Conservation (phyloP, 1,284 basidiomycete genomes). For the Porodaedalea pini region DNA sequence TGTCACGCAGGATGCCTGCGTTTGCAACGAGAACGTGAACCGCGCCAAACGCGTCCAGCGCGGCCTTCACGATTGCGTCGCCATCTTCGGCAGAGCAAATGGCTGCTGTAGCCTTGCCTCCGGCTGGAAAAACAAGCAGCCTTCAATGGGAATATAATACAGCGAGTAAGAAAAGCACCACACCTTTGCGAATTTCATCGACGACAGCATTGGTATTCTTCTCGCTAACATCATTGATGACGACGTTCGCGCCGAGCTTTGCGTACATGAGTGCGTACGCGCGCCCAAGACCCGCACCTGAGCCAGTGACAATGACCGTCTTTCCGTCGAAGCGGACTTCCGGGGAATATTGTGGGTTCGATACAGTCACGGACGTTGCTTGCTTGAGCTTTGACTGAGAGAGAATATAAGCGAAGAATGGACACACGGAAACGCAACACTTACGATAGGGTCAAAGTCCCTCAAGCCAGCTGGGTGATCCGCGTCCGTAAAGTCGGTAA, state of each 20-base stretch:
- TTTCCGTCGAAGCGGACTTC: slow-evolving; percentile 83
- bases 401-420: slow-evolving; percentile 15
- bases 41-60: slow-evolving; percentile 83
- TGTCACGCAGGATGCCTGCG: slow-evolving; percentile 91
- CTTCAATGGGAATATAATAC: slow-evolving; percentile 1
- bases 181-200: slow-evolving; percentile 80
- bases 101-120: slow-evolving; percentile 84
- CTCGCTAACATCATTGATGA: slow-evolving; percentile 93
- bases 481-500: slow-evolving; percentile 78
- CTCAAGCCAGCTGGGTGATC: slow-evolving; percentile 70
- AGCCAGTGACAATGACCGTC: slow-evolving; percentile 93
- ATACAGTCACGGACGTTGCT: slow-evolving; percentile 57
- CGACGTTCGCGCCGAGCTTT: slow-evolving; percentile 90
- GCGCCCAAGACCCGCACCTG: slow-evolving; percentile 90
- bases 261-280: slow-evolving; percentile 91
- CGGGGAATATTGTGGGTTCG: slow-evolving; percentile 72
- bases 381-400: slow-evolving; percentile 62
- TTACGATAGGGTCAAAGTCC: slow-evolving; percentile 68
- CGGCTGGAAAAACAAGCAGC: slow-evolving; percentile 44
- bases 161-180: slow-evolving; percentile 19
- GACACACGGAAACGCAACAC: slow-evolving; percentile 20
- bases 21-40: slow-evolving; percentile 93
- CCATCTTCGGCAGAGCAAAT: slow-evolving; percentile 91
- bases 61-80: slow-evolving; percentile 85
- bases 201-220: slow-evolving; percentile 84